phyloP scores from a whole-genome alignment of 148 eudicot genomes.

The Vaccinium darrowii region DNA sequence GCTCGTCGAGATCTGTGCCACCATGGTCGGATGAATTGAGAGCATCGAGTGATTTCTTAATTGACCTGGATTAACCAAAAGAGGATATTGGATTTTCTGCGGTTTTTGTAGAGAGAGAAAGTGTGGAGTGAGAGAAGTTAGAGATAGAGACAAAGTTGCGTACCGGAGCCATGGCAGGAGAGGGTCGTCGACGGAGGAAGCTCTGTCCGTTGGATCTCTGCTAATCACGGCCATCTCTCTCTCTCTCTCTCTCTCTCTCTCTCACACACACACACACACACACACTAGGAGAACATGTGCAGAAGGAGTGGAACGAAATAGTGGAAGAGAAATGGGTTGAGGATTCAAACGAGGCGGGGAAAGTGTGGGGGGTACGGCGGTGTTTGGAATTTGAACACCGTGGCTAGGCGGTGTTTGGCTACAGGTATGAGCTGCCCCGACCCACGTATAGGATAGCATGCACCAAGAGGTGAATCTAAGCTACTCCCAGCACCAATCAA shows the following conservation, averaged over 20 bases:
- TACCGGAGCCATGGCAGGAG: constrained; percentile 64
- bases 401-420: not conserved
- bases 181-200: constrained; percentile 45
- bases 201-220: constrained; percentile 21
- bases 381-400: not conserved
- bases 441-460: not conserved
- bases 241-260: not conserved
- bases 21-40: constrained; percentile 21
- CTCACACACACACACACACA: no score
- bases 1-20: constrained; percentile 36
- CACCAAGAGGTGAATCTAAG: not conserved
- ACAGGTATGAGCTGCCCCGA: not conserved
- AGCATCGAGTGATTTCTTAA: constrained; percentile 38
- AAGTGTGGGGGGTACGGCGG: not conserved
- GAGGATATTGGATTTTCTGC: not conserved
- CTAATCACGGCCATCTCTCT: constrained; percentile 37
- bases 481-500: no score
- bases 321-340: constrained; percentile 10
- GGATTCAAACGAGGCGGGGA: not conserved
- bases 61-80: constrained; percentile 42
- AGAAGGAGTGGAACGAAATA: not conserved
- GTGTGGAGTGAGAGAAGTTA: not conserved
- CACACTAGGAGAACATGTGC: not conserved
- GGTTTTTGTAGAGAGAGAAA: not conserved
- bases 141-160: not conserved